phyloP scores from a whole-genome alignment of 1,284 basidiomycete species.

The Cutaneotrichosporon cutaneum region DNA sequence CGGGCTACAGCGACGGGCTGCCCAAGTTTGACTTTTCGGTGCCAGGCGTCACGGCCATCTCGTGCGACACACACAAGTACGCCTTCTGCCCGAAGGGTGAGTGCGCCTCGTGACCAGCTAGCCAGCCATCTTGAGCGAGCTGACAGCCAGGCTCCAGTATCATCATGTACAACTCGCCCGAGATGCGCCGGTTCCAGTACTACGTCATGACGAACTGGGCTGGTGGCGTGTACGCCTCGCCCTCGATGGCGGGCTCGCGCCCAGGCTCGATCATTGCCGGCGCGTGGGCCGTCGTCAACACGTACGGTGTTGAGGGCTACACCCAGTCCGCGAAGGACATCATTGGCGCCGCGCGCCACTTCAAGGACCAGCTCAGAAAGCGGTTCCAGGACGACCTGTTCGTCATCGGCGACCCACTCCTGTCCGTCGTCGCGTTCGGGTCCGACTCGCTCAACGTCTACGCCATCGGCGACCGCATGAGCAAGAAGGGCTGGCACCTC shows the following conservation, averaged over 20 bases:
- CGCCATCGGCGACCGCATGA: constrained; percentile 88
- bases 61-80: constrained; percentile 71
- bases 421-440: constrained; percentile 86
- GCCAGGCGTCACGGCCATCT: constrained; percentile 81
- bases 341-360: constrained; percentile 58
- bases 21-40: constrained; percentile 80
- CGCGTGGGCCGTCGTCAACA: constrained; percentile 93
- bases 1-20: constrained; percentile 49
- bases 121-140: background rate
- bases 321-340: constrained; percentile 82
- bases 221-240: constrained; percentile 55
- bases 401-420: constrained; percentile 83
- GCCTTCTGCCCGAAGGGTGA: constrained; percentile 61
- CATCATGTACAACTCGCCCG: constrained; percentile 80
- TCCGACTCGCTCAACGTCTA: constrained; percentile 63
- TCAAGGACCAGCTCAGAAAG: constrained; percentile 36
- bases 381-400: constrained; percentile 62
- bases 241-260: constrained; percentile 82
- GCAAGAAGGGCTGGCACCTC: constrained; percentile 81
- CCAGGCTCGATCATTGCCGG: constrained; percentile 92
- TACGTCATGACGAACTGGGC: constrained; percentile 78
- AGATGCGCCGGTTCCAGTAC: constrained; percentile 76
- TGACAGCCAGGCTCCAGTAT: constrained; percentile 72
- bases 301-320: constrained; percentile 88
- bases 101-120: too few relatives aligned